Evolutionary conservation across 495 filamentous ascomycete species (phyloP), one percentile per base, ranked within the genome.

Genomic region (Pyrenopolyporus hunteri): DNA sequence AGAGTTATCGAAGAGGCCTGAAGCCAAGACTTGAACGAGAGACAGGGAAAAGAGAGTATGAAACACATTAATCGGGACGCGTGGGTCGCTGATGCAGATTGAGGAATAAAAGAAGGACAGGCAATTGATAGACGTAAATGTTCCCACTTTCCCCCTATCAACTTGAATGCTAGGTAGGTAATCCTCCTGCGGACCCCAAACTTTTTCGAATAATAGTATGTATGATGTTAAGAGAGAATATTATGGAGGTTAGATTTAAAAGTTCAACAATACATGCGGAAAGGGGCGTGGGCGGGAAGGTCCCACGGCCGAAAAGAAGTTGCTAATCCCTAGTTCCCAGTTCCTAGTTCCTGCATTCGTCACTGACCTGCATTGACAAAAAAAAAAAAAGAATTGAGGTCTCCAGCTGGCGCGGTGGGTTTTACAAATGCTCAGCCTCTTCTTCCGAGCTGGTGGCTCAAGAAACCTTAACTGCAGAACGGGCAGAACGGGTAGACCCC

Each of bases 21-120:
- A 60, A 56, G 51, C 46, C 50, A 51, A n/a, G 44, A 56, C 56
- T 47, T 22, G 52, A 61, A 50, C 25, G 51, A 61, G 63, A 56
- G 61, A 64, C 48, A 48, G 43, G 44, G 62, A 56, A 65, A 56
- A 58, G 45, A 40, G 45, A 52, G 36, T 65, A 52, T 65, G 62
- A 65, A 65, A 65, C 63, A 66, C 63, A 60, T 66, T 61, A 66
- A 61, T 56, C 46, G 48, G 57, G 57, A 60, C 44, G 63, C 63
- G 63, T 61, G 63, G 57, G 63, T 66, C 57, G 46, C 45, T 47
- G 43, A 39, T 33, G 50, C 43, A 46, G 40, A 33, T 52, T 64
- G 36, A 14, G 8, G 19, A 0, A 14, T 44, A 45, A 59, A 43
- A 44, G 50, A 66, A 50, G 36, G 51, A 52, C 20, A 66, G 57